Evolutionary conservation across 805 yeast species (phyloP).

Genomic region (Metschnikowia colocasiae): DNA sequence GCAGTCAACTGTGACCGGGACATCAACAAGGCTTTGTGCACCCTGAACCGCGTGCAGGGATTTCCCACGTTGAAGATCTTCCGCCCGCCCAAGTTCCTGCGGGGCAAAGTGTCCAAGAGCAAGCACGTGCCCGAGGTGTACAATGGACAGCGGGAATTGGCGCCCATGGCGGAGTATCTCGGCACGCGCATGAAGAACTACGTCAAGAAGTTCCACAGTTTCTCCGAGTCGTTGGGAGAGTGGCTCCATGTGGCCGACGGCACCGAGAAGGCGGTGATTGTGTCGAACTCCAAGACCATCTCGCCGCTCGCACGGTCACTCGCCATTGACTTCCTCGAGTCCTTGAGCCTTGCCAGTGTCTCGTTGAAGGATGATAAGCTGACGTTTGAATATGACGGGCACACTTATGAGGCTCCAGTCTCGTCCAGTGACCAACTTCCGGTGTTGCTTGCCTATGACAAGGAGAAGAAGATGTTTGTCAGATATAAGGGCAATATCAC

Average conservation of each 20-base stretch:
- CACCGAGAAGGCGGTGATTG: slow-evolving; percentile 45
- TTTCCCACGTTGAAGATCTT: slow-evolving; percentile 82
- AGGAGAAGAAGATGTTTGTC: slow-evolving; percentile 17
- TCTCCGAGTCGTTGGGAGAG: slow-evolving; percentile 21
- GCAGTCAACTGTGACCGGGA: slow-evolving; percentile 83
- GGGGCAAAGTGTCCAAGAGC: slow-evolving; percentile 18
- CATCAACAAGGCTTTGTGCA: slow-evolving; percentile 65
- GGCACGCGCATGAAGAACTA: slow-evolving; percentile 62
- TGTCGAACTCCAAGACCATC: slow-evolving; percentile 47
- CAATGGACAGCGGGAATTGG: slow-evolving; percentile 57
- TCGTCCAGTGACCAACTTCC: slow-evolving; percentile 24
- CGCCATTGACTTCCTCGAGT: slow-evolving; percentile 64
- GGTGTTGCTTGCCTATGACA: slow-evolving; percentile 25
- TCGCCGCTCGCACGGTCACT: slow-evolving; percentile 60
- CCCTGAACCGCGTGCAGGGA: slow-evolving; percentile 61
- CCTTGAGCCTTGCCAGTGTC: slow-evolving; percentile 45
- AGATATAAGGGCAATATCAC: slow-evolving; percentile 24
- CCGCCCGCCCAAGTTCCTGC: slow-evolving; percentile 69
- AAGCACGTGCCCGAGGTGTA: slow-evolving; percentile 54
- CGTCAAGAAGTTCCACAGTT: slow-evolving; percentile 47
- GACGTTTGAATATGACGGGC: slow-evolving; percentile 19
- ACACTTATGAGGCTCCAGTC: slow-evolving; percentile 21
- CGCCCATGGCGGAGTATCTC: slow-evolving; percentile 51
- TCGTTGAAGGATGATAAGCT: slow-evolving; percentile 15
- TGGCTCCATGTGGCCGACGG: slow-evolving; percentile 29